phyloP scores from a whole-genome alignment of 257 asterid species.

The Solanum ahanhuiri region DNA sequence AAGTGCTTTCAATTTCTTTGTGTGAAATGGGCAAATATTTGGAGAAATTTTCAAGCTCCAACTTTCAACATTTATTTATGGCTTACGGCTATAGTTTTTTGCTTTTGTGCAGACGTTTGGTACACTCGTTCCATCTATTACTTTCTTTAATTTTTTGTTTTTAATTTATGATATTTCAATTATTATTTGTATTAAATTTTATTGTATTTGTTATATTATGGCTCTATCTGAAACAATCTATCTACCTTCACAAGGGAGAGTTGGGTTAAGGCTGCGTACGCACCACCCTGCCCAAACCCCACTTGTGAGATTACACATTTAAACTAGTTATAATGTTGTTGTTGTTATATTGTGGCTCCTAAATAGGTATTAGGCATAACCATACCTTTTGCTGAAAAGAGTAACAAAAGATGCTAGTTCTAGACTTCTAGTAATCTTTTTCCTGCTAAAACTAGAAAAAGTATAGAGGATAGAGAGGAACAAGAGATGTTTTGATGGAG shows the following conservation, averaged over 20 bases:
- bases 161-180: background rate
- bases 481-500: too few species aligned
- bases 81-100: background rate
- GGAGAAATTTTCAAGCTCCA: background rate
- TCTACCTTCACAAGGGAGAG: background rate
- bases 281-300: background rate
- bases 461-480: too few species aligned
- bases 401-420: background rate
- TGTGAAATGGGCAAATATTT: background rate
- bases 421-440: background rate
- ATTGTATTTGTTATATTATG: background rate
- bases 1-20: background rate
- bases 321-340: background rate
- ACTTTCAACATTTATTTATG: background rate
- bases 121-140: background rate
- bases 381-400: background rate
- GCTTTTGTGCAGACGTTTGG: background rate
- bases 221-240: background rate
- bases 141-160: background rate
- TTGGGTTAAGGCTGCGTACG: background rate
- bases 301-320: background rate
- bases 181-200: background rate
- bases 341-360: background rate
- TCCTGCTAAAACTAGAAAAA: background rate
- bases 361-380: background rate